A percentile compares a stretch with the other conserved stretches of the same genome.
phyloP scores from a whole-genome alignment of 768 basidiomycete species.

The Piloderma croceum region DNA sequence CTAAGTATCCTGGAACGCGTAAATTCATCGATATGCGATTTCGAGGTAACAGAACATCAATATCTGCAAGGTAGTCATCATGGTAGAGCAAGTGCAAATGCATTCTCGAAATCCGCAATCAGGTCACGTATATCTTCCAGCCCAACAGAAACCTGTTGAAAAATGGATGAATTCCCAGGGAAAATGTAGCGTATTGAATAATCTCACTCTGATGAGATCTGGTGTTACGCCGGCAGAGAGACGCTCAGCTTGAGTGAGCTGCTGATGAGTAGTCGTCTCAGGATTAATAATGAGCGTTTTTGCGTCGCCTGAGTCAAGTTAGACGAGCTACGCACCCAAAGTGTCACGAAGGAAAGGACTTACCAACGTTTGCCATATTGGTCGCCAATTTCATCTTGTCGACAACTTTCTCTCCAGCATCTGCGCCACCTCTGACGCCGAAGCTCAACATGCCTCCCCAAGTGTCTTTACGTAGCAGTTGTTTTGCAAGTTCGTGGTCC shows the following conservation, averaged over 20 bases:
- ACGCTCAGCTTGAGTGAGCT: constrained; percentile 58
- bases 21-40: no score
- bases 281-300: constrained; percentile 81
- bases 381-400: constrained; percentile 68
- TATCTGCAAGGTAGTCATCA: no score
- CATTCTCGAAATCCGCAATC: constrained; percentile 37
- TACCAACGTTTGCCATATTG: constrained; percentile 67
- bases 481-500: constrained; percentile 53
- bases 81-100: no score
- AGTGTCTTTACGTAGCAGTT: constrained; percentile 43
- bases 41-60: no score
- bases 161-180: background rate
- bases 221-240: constrained; percentile 63
- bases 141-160: constrained; percentile 30
- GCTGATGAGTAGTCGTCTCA: constrained; percentile 71
- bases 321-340: background rate
- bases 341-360: constrained; percentile 13
- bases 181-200: background rate
- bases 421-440: constrained; percentile 57
- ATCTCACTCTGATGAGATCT: constrained; percentile 64
- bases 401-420: constrained; percentile 53
- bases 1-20: no score
- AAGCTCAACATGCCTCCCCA: constrained; percentile 78
- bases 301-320: constrained; percentile 43
- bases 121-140: constrained; percentile 37